Evolutionary conservation across 2,329 filamentous ascomycete genomes (phyloP), one percentile per base, ranked within the genome.

Genomic region (Colletotrichum acutatum): DNA sequence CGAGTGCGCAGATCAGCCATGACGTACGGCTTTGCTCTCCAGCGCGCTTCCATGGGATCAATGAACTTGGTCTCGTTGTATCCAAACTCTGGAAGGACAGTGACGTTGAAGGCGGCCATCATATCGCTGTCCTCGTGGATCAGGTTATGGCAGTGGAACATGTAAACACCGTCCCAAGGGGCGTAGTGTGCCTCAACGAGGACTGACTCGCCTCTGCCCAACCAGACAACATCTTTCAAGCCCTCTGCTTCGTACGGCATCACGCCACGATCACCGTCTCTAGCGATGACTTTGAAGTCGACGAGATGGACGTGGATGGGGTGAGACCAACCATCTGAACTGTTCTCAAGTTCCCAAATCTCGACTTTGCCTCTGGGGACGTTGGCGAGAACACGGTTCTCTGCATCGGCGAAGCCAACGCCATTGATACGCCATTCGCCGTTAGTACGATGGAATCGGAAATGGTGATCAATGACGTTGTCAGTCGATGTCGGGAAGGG

Each of bases 261-360:
- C 4, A 90, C 84, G 9, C 76, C 78, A 3, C 83, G 81, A 16
- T 82, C 78, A 3, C 86, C 86, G 0, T 77, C 84, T 30, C 89
- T 85, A 4, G 80, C 82, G 16, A 90, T 75, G 30, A 91, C 82
- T 68, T 87, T 84, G 78, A 91, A 88, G 76, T 90, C 89, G 52
- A 91, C 85, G 0, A 91, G 82, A 76, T 91, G 89, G 59, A 91
- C 85, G 78, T 91, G 89, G 24, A 87, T 82, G 0, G 88, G 89
- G 75, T 90, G 89, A 1, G 85, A 83, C 78, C 86, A 87, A 24
- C 84, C 85, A 16, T 85, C 87, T 5, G 82, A 83, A 30, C 79
- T 82, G 77, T 91, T 90, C 69, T 83, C 81, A 5, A 89, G 79
- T 76, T 85, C 82, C 86, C 86, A 89, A 60, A 85, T 81, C 79